A percentile compares a stretch with the other conserved stretches of the same genome.
These are phyloP conservation scores for Mortierella claussenii DNA, from an alignment of 192 early-diverging fungal genomes.

Conservation along the genomic window DNA sequence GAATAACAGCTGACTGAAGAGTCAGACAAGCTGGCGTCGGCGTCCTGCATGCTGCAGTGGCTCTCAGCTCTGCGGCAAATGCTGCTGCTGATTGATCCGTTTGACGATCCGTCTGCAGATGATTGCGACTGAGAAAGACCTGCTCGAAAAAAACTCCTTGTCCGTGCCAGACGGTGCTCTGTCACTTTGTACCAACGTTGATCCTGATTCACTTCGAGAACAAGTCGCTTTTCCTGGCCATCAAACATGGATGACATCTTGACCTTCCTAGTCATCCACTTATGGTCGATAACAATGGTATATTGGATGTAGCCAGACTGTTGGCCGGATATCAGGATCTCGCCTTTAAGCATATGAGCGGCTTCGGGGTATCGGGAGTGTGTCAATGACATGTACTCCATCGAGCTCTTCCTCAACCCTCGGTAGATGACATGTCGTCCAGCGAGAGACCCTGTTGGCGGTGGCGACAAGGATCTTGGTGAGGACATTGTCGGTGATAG, in stretches of 20 bases:
- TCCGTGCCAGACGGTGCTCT: slow-evolving; percentile 31
- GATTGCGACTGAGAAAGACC: slow-evolving; percentile 24
- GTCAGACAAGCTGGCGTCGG: slow-evolving; percentile 42
- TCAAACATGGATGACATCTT: slow-evolving; percentile 47
- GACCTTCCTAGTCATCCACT: slow-evolving; percentile 46
- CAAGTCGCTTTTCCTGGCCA: slow-evolving; percentile 34
- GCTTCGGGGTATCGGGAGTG: slow-evolving; percentile 34
- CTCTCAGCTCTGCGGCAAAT: slow-evolving; percentile 12
- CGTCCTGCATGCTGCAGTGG: slow-evolving; percentile 48
- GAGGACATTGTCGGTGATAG: slow-evolving; percentile 25
- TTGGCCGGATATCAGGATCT: slow-evolving; percentile 45
- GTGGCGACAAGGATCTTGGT: slow-evolving; percentile 28
- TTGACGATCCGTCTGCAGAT: background rate
- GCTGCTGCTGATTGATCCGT: background rate
- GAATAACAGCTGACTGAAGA: slow-evolving; percentile 47
- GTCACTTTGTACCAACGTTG: slow-evolving; percentile 50
- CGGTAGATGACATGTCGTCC: slow-evolving; percentile 45
- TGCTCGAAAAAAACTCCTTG: slow-evolving; percentile 36
- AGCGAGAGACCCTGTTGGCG: slow-evolving; percentile 39
- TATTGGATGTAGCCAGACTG: slow-evolving; percentile 47
- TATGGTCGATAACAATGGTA: slow-evolving; percentile 42
- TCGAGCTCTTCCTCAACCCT: slow-evolving; percentile 35
- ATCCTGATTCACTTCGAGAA: slow-evolving; percentile 46
- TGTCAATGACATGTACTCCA: slow-evolving; percentile 52
- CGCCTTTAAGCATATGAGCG: slow-evolving; percentile 47